phyloP scores from a whole-genome alignment of 2,329 filamentous ascomycete genomes.

The Capronia coronata region DNA sequence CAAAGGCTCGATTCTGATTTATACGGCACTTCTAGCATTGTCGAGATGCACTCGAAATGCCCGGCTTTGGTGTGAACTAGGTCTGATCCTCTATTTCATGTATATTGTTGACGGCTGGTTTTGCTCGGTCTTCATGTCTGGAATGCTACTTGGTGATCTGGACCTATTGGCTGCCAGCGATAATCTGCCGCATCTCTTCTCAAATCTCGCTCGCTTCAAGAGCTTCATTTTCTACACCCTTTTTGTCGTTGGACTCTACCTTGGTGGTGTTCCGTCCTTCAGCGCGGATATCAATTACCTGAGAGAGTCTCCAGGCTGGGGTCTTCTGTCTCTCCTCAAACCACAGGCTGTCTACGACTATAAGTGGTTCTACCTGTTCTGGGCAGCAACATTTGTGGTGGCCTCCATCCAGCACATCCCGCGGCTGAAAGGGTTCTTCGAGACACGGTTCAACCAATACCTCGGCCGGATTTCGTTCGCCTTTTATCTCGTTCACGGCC shows the following conservation, averaged over 20 bases:
- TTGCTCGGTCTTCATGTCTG: conserved; percentile 54
- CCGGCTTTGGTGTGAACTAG: conserved; percentile 49
- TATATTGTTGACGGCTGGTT: conserved; percentile 61
- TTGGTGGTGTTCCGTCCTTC: conserved; percentile 56
- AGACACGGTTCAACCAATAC: conserved; percentile 39
- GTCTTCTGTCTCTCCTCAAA: conserved; percentile 39
- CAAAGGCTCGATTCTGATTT: conserved; percentile 58
- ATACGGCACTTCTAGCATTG: conserved; percentile 52
- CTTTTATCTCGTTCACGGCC: conserved; percentile 45
- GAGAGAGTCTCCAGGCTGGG: conserved; percentile 22
- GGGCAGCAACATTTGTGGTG: conserved; percentile 53
- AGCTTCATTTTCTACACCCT: conserved; percentile 48
- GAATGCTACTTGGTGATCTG: conserved; percentile 58
- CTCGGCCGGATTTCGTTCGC: conserved; percentile 44
- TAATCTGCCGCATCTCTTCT: conserved; percentile 48
- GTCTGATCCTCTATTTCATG: conserved; percentile 58
- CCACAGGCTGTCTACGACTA: conserved; percentile 60
- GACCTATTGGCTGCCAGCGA: conserved; percentile 49
- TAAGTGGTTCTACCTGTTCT: conserved; percentile 64
- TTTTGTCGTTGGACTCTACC: conserved; percentile 48
- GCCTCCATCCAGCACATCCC: conserved; percentile 51
- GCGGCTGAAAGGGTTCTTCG: conserved; percentile 48
- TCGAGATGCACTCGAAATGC: conserved; percentile 50
- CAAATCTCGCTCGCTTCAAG: conserved; percentile 44
- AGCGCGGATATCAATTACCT: conserved; percentile 37